Evolutionary conservation across 805 yeast genomes (phyloP), one percentile per base, ranked within the genome.

Genomic region (Candida multigemmis): DNA sequence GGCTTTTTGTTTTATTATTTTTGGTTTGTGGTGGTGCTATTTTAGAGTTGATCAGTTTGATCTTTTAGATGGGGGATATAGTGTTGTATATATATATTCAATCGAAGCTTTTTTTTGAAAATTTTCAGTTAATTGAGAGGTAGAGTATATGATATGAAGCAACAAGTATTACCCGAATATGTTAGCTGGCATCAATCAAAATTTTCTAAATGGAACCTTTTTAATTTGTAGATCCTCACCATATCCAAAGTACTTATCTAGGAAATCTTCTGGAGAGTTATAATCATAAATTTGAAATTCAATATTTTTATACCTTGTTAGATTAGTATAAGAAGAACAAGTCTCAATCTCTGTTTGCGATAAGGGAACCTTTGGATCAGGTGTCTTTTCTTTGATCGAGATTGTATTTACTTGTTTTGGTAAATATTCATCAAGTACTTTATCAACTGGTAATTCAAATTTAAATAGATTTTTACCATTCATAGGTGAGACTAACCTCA

Each of bases 21-120:
- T 60, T 84, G 37, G 64, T 86, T 8, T 62, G 78, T 35, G 95
- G 95, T 31, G 94, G 94, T 41, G 94, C 87, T 36, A 35, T 82
- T 6, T 61, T 86, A 24, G 91, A 85, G 52, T 35, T 83, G 22
- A 33, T 83, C 16, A 66, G 76, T 37, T 40, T 68, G 28, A 55
- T 75, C 42, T 62, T 77, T 40, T 74, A 50, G n/a, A n/a, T n/a
- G n/a, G n/a, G n/a, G n/a, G n/a, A n/a, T n/a, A n/a, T n/a, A n/a
- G n/a, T n/a, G n/a, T n/a, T n/a, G n/a, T n/a, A n/a, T n/a, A n/a
- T n/a, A n/a, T n/a, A n/a, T n/a, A n/a, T n/a, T n/a, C n/a, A n/a
- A n/a, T n/a, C n/a, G n/a, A n/a, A n/a, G n/a, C n/a, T n/a, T n/a
- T n/a, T n/a, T n/a, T n/a, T n/a, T n/a, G n/a, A n/a, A n/a, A n/a